phyloP scores from a whole-genome alignment of 2,329 filamentous ascomycete species.

The Fusarium lyarnte region DNA sequence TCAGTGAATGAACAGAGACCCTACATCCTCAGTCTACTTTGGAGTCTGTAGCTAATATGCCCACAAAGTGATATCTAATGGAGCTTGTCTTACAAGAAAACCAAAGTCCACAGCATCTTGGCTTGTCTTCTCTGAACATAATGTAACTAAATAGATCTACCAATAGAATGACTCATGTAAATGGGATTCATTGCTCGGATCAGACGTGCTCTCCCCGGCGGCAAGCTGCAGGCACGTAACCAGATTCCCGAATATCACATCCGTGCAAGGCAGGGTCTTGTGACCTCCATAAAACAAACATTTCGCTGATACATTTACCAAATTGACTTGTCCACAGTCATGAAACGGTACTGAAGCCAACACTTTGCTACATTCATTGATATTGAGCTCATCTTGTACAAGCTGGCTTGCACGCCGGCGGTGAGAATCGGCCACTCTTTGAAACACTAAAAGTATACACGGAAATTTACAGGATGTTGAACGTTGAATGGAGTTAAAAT shows the following conservation, averaged over 20 bases:
- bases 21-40: not conserved
- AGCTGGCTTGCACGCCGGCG: not conserved
- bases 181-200: not conserved
- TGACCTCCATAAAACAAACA: not conserved
- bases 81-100: not conserved
- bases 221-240: not conserved
- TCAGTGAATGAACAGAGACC: not conserved
- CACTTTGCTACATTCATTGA: not conserved
- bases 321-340: not conserved
- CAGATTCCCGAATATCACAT: not conserved
- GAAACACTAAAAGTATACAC: not conserved
- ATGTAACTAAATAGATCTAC: not conserved
- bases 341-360: not conserved
- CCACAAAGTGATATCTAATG: not conserved
- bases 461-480: not conserved
- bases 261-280: too few species aligned
- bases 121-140: not conserved
- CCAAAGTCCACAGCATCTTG: not conserved
- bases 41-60: not conserved
- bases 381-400: not conserved
- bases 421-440: not conserved
- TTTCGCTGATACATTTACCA: not conserved
- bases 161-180: not conserved
- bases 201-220: not conserved
- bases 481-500: not conserved